A percentile compares a stretch with the other conserved stretches of the same genome.
Conservation (phyloP, 2,329 filamentous ascomycete species). For the Scedosporium minutisporum region DNA sequence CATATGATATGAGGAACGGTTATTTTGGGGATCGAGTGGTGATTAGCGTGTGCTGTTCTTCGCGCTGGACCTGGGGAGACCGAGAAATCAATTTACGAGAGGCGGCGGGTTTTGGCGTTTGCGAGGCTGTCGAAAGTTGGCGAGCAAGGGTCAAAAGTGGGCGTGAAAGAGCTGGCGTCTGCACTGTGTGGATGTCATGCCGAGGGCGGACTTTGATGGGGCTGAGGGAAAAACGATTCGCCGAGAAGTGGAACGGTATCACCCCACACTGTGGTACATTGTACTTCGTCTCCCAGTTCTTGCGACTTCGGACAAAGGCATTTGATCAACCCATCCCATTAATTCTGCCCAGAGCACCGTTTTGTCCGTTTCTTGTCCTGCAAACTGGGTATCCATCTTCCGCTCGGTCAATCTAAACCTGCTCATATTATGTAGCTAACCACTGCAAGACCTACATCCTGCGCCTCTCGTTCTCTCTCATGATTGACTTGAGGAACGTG, state of each 20-base stretch:
- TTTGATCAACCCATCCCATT: too few relatives aligned
- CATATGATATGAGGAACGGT: neutral
- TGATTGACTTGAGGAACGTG: constrained; percentile 32
- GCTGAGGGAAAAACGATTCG: too few relatives aligned
- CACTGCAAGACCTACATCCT: too few relatives aligned
- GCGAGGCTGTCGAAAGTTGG: constrained; percentile 5
- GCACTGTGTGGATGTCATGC: neutral
- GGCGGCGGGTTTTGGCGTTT: neutral
- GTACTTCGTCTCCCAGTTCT: too few relatives aligned
- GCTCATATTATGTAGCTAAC: too few relatives aligned
- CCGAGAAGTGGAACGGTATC: too few relatives aligned
- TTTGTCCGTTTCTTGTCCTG: too few relatives aligned
- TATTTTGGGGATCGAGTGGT: neutral
- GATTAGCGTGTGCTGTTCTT: neutral
- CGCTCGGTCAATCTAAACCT: too few relatives aligned
- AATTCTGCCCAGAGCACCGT: too few relatives aligned
- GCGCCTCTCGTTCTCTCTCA: constrained; percentile 23
- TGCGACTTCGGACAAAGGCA: too few relatives aligned
- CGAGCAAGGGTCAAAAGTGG: neutral
- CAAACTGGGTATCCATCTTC: too few relatives aligned
- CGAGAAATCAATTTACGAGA: neutral
- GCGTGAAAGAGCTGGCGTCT: neutral
- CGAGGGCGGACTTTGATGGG: neutral
- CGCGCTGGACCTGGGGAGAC: neutral
- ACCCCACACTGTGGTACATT: too few relatives aligned